These are phyloP conservation scores for Centrapalus pauciflorus DNA, from an alignment of 129 eudicot species.

Conservation along the genomic window DNA sequence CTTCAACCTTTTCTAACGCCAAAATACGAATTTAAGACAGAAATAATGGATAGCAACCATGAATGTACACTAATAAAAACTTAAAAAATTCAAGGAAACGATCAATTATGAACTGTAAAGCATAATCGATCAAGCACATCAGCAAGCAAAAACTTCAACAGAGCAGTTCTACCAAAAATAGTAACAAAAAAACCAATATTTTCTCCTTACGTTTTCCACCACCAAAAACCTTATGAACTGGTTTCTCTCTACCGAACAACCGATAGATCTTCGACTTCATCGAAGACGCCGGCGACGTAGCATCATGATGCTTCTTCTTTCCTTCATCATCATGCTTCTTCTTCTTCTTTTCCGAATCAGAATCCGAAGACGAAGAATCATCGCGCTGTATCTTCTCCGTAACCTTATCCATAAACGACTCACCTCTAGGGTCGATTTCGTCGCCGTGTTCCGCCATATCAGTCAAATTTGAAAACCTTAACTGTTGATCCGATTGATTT, in stretches of 20 bases:
- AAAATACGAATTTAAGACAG: too few species aligned
- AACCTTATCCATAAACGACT: slow-evolving; percentile 61
- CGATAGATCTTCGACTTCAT: slow-evolving; percentile 33
- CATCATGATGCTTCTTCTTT: slow-evolving; percentile 33
- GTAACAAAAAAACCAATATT: too few species aligned
- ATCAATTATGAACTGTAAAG: too few species aligned
- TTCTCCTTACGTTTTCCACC: slow-evolving; percentile 78
- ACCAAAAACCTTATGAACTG: slow-evolving; percentile 57
- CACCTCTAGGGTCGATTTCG: slow-evolving; percentile 44
- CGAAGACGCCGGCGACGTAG: slow-evolving; percentile 23
- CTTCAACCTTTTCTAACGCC: too few species aligned
- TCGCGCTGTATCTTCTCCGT: slow-evolving; percentile 56
- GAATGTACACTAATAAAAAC: too few species aligned
- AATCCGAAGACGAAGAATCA: slow-evolving; percentile 41
- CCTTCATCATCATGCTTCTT: slow-evolving; percentile 30
- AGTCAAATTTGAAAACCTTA: slow-evolving; percentile 16
- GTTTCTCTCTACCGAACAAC: slow-evolving; percentile 39
- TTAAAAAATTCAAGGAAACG: too few species aligned
- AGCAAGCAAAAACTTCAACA: too few species aligned
- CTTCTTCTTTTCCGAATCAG: slow-evolving; percentile 36
- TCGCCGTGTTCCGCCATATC: slow-evolving; percentile 71
- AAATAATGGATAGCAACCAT: too few species aligned
- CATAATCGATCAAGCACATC: too few species aligned
- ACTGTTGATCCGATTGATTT: slow-evolving; percentile 1
- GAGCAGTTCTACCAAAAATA: too few species aligned